These are phyloP conservation scores for Solanum appendiculatum DNA, from an alignment of 257 asterid species.

Conservation along the genomic window DNA sequence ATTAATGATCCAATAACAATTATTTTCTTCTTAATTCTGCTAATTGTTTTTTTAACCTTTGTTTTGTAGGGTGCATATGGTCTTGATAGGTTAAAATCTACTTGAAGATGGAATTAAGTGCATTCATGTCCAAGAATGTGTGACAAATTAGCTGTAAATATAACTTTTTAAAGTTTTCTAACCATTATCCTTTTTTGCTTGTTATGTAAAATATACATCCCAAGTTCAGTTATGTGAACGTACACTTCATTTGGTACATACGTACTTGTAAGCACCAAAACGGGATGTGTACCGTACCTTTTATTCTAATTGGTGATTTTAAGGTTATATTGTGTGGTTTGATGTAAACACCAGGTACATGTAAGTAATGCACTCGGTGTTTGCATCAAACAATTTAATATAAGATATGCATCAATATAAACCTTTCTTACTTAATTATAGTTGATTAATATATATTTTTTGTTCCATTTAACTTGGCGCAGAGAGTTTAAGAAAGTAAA, in stretches of 20 bases:
- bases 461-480: too few species aligned
- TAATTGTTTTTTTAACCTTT: too few species aligned
- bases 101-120: slow-evolving; percentile 22
- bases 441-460: too few species aligned
- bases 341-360: neutral
- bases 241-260: neutral
- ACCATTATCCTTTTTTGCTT: neutral
- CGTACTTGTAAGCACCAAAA: neutral
- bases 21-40: neutral
- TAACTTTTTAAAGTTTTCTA: neutral
- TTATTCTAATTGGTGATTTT: neutral
- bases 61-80: slow-evolving; percentile 45
- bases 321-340: neutral
- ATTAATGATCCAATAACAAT: neutral
- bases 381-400: neutral
- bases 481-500: neutral
- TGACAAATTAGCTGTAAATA: neutral
- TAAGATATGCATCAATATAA: neutral
- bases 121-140: neutral
- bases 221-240: neutral
- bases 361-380: neutral
- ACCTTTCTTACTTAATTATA: neutral
- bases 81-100: slow-evolving; percentile 55
- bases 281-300: neutral
- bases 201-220: slow-evolving; percentile 3